Conservation (phyloP, 371 early-diverging fungal species). For the Mortierella polycephala region DNA sequence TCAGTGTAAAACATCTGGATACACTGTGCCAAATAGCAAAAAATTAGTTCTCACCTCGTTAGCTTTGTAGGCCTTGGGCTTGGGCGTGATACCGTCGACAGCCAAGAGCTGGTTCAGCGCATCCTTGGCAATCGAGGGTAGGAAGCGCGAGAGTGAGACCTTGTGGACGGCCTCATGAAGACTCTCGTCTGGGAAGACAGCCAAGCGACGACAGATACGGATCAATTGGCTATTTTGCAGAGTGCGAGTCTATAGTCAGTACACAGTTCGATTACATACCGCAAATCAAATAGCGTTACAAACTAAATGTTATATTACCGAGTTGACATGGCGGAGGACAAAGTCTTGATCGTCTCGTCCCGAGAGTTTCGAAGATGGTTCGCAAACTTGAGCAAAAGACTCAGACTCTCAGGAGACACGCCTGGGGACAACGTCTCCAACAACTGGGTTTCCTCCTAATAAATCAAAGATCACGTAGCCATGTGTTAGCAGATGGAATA, state of each 20-base stretch:
- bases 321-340: constrained; percentile 75
- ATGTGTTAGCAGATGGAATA: neutral
- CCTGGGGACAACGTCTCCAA: constrained; percentile 72
- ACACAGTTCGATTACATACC: neutral
- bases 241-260: neutral
- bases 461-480: neutral
- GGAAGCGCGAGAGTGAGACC: constrained; percentile 79
- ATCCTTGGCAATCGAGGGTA: constrained; percentile 76
- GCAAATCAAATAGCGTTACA: neutral
- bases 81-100: constrained; percentile 68
- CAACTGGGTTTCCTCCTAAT: constrained; percentile 71
- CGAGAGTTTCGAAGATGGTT: constrained; percentile 71
- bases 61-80: constrained; percentile 49
- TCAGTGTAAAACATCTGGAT: neutral
- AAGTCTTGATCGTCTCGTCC: constrained; percentile 72
- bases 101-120: constrained; percentile 74
- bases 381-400: constrained; percentile 71
- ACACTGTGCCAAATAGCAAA: neutral
- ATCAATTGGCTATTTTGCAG: constrained; percentile 68
- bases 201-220: constrained; percentile 78
- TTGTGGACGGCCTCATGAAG: constrained; percentile 77
- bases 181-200: constrained; percentile 76
- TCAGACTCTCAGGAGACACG: constrained; percentile 65
- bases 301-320: constrained; percentile 53
- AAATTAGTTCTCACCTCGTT: constrained; percentile 48